Evolutionary conservation across 108 stramenopile genomes (phyloP).

Genomic region (Nitzschia sp.): DNA sequence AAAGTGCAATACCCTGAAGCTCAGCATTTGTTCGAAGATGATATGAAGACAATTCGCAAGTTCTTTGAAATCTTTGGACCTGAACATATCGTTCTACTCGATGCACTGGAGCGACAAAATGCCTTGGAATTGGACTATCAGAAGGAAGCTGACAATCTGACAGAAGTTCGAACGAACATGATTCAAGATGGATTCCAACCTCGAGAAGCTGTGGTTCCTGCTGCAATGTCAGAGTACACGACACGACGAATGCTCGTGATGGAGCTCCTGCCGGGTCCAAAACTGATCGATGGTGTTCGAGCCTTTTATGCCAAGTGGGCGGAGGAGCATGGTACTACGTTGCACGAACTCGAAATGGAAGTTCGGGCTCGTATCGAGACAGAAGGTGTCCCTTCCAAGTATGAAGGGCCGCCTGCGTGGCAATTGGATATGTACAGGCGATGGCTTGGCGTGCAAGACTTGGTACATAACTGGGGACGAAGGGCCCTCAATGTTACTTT

Average conservation of each 20-base stretch:
- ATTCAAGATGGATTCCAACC: slow-evolving; percentile 50
- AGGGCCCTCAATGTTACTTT: slow-evolving; percentile 12
- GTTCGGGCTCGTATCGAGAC: slow-evolving; percentile 25
- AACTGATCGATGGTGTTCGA: slow-evolving; percentile 55
- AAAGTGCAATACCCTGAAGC: slow-evolving; percentile 94
- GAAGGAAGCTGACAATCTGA: slow-evolving; percentile 72
- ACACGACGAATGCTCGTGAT: slow-evolving; percentile 73
- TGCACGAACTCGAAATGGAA: slow-evolving; percentile 32
- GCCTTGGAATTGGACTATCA: slow-evolving; percentile 67
- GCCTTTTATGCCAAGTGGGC: slow-evolving; percentile 29
- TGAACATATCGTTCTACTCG: slow-evolving; percentile 58
- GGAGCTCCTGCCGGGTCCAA: slow-evolving; percentile 76
- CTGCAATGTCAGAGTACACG: slow-evolving; percentile 51
- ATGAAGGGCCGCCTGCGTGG: slow-evolving; percentile 38
- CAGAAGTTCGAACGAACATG: slow-evolving; percentile 56
- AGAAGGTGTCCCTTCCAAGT: slow-evolving; percentile 43
- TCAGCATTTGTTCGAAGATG: slow-evolving; percentile 72
- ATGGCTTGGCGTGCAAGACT: slow-evolving; percentile 9
- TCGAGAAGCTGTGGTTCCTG: slow-evolving; percentile 60
- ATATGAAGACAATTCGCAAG: slow-evolving; percentile 72
- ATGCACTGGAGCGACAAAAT: slow-evolving; percentile 52
- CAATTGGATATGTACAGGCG: slow-evolving; percentile 21
- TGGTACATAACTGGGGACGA: slow-evolving; percentile 11
- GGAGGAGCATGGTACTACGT: slow-evolving; percentile 28
- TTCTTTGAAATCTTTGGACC: slow-evolving; percentile 61